A percentile compares a stretch with the other conserved stretches of the same genome.
Conservation (phyloP, 2,329 filamentous ascomycete species). For the Neofusicoccum sp. region DNA sequence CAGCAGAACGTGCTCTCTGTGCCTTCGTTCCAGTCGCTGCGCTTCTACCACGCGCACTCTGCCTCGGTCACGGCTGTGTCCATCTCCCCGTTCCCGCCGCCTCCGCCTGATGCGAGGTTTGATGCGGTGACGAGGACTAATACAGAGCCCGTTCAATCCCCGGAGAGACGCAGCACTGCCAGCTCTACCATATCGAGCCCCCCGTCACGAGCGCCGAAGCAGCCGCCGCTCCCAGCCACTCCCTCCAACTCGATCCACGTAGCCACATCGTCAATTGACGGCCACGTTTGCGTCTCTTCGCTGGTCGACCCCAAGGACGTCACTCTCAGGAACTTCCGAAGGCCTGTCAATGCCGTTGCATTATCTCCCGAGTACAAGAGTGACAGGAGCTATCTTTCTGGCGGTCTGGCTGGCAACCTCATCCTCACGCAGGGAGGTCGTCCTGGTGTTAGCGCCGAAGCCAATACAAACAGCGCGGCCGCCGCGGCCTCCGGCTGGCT, state of each 20-base stretch:
- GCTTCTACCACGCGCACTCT: constrained; percentile 88
- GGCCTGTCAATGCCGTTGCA: constrained; percentile 87
- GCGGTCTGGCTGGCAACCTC: constrained; percentile 81
- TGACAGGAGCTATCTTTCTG: constrained; percentile 85
- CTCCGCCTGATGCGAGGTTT: constrained; percentile 42
- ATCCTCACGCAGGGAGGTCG: constrained; percentile 82
- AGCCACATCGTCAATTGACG: constrained; percentile 90
- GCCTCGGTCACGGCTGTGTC: constrained; percentile 89
- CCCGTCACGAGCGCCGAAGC: constrained; percentile 54
- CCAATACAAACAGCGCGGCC: constrained; percentile 82
- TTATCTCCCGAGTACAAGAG: constrained; percentile 93
- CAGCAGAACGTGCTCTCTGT: constrained; percentile 78
- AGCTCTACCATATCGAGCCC: constrained; percentile 36
- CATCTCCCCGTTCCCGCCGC: constrained; percentile 79
- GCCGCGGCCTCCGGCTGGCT: constrained; percentile 88
- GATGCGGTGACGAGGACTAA: constrained; percentile 21
- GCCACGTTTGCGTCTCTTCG: constrained; percentile 89
- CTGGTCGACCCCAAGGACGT: constrained; percentile 87
- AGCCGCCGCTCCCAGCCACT: constrained; percentile 66
- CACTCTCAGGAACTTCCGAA: constrained; percentile 85
- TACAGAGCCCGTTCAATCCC: constrained; percentile 37
- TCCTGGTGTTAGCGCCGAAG: constrained; percentile 73
- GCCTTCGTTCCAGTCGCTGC: constrained; percentile 75
- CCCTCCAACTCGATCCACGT: constrained; percentile 92
- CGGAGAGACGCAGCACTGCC: constrained; percentile 36